These are phyloP conservation scores for Trichopus zeylanicus DNA, from an alignment of 116 monocot genomes.

Conservation along the genomic window DNA sequence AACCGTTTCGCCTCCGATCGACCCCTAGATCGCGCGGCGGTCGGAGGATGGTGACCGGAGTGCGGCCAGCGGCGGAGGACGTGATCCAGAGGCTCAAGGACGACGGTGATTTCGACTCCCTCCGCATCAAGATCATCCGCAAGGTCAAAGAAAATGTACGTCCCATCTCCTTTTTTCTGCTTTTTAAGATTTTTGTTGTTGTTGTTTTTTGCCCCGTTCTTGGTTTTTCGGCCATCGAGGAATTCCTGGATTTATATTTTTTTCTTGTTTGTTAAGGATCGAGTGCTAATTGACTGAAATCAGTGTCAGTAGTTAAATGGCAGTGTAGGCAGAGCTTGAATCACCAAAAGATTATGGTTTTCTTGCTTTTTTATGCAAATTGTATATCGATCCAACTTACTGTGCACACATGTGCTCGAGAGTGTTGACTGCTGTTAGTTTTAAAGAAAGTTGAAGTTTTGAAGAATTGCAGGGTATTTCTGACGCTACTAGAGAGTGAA, in stretches of 20 bases:
- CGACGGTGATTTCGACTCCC: slow-evolving; percentile 88
- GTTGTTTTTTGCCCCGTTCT: not conserved
- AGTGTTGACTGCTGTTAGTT: not conserved
- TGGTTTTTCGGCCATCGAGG: not conserved
- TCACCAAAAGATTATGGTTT: too few relatives aligned
- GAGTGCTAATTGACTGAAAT: too few relatives aligned
- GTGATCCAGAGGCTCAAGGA: slow-evolving; percentile 75
- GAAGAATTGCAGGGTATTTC: not conserved
- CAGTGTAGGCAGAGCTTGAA: too few relatives aligned
- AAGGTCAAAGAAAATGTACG: slow-evolving; percentile 76
- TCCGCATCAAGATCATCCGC: slow-evolving; percentile 68
- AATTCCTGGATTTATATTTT: too few relatives aligned
- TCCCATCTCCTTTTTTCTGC: not conserved
- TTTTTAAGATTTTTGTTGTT: not conserved
- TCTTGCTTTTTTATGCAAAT: not conserved
- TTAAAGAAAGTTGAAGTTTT: not conserved
- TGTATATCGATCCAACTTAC: not conserved
- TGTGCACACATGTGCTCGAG: too few relatives aligned
- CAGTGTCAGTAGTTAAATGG: too few relatives aligned
- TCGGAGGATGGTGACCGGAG: not conserved
- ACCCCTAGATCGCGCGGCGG: too few relatives aligned
- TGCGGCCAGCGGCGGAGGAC: slow-evolving; percentile 44
- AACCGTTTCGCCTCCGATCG: too few relatives aligned
- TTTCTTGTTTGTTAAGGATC: too few relatives aligned
- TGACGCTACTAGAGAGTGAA: not conserved